A percentile compares a stretch with the other conserved stretches of the same genome.
phyloP scores from a whole-genome alignment of 805 yeast species.

The Schwanniomyces occidentalis region DNA sequence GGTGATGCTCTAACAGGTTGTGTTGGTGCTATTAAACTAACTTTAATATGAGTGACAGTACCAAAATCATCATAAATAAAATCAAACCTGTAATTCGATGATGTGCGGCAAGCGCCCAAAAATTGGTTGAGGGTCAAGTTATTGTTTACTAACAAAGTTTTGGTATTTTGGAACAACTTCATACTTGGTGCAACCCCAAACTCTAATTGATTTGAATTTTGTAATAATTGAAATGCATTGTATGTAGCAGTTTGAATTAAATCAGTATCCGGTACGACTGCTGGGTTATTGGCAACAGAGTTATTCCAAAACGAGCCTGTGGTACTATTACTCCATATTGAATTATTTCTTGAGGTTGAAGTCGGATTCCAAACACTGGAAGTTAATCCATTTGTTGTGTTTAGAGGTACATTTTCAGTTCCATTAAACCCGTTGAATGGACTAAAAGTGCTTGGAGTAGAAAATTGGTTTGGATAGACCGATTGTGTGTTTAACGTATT shows the following conservation, averaged over 20 bases:
- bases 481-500: constrained; percentile 3
- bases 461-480: constrained; percentile 3
- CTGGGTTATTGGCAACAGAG: constrained; percentile 2
- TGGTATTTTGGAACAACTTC: constrained; percentile 33
- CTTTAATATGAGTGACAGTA: constrained; percentile 43
- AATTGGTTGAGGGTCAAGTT: constrained; percentile 32
- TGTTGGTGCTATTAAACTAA: constrained; percentile 9
- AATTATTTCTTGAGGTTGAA: constrained; percentile 21
- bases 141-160: constrained; percentile 26
- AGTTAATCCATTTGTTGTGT: constrained; percentile 3
- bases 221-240: constrained; percentile 39
- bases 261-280: constrained; percentile 23
- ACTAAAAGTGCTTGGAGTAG: constrained; percentile 3
- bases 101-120: constrained; percentile 25
- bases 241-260: constrained; percentile 44
- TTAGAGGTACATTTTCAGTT: constrained; percentile 3
- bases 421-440: constrained; percentile 8
- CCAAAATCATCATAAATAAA: constrained; percentile 47
- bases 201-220: constrained; percentile 35
- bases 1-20: constrained; percentile 8
- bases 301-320: constrained; percentile 9
- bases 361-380: constrained; percentile 15
- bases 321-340: constrained; percentile 30
- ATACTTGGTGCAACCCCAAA: constrained; percentile 36
- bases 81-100: constrained; percentile 38